These are phyloP conservation scores for Penicillium sp. DNA, from an alignment of 2,329 filamentous ascomycete species.

Conservation along the genomic window DNA sequence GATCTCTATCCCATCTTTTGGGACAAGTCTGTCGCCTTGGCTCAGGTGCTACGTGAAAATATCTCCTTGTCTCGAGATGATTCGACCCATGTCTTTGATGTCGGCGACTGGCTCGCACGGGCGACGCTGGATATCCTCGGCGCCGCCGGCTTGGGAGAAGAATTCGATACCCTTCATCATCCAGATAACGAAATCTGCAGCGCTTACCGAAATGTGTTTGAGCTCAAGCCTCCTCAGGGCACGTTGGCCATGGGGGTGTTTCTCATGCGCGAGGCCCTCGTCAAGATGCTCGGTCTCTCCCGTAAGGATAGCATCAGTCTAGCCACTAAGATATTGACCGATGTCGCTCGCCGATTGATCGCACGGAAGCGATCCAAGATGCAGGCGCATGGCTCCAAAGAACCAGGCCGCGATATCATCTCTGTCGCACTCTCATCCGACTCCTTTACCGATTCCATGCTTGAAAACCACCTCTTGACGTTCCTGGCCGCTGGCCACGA, in stretches of 20 bases:
- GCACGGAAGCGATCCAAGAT: not conserved
- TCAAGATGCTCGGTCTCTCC: not conserved
- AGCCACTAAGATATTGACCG: not conserved
- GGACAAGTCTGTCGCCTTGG: constrained; percentile 2
- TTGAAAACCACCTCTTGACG: constrained; percentile 39
- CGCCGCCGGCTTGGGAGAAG: constrained; percentile 1
- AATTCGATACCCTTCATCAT: constrained; percentile 3
- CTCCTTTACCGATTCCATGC: constrained; percentile 33
- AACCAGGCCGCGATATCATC: constrained; percentile 27
- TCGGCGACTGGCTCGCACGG: not conserved
- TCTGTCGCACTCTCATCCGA: constrained; percentile 33
- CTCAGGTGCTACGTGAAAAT: not conserved
- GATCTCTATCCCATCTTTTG: constrained; percentile 5
- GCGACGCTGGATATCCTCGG: constrained; percentile 4
- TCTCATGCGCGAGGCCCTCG: not conserved
- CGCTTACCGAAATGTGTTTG: constrained; percentile 2
- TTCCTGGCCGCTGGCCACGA: constrained; percentile 36
- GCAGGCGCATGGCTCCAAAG: not conserved
- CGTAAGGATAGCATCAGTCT: not conserved
- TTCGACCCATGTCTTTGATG: constrained; percentile 1
- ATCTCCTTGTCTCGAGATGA: not conserved
- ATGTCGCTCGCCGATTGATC: not conserved
- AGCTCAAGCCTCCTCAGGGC: not conserved
- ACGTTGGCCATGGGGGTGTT: not conserved
- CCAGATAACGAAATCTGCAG: constrained; percentile 1